Base-by-base conservation (phyloP, 2,329 filamentous ascomycete species). In the Emmonsiellopsis sp. region DNA sequence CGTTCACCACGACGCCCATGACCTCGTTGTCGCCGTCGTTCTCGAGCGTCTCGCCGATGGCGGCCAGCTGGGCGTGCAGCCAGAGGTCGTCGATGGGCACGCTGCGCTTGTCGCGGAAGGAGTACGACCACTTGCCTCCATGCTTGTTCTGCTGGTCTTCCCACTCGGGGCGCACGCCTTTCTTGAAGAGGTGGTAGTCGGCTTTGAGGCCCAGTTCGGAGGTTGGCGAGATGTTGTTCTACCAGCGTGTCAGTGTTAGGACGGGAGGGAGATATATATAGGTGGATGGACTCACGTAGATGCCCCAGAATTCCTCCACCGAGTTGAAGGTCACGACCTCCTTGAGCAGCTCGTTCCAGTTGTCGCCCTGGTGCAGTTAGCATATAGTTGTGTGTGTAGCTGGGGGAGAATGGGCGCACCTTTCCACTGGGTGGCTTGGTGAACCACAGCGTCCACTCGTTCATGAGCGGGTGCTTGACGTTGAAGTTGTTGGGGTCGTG, bases 161-260 rank as follows among this genome's bases (percentile, higher is more conserved):
- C 93, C 93, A 98, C 75, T 98, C 94, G 37, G 93, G 93, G 59
- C 93, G 88, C 58, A 98, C 88, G 60, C 91, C 91, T 64, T 86
- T 86, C 80, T 98, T 98, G 86, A 98, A 98, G 44, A 98, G 87
- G 69, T 98, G 94, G 77, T 98, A 98, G 73, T 98, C 93, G 68
- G 93, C 95, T 79, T 98, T 98, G 68, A 95, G 84, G 44, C 91
- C 88, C 43, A 98, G 85, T 65, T 97, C 90, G 63, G 92, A 96
- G 63, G 94, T 92, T 43, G 91, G 86, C 49, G 92, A 89, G 71
- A 98, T 96, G 74, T 98, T 98, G 81, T 98, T 98, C 94, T 98
- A 27, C 21, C 21, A 27, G 17, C 2, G 17, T 17, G 63, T 37
- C 31, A 21, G 14, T 8, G 21, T 39, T 46, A 31, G 39, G 39